These are phyloP conservation scores for Thermochaetoides thermophila DNA, from an alignment of 495 filamentous ascomycete species.

Conservation along the genomic window DNA sequence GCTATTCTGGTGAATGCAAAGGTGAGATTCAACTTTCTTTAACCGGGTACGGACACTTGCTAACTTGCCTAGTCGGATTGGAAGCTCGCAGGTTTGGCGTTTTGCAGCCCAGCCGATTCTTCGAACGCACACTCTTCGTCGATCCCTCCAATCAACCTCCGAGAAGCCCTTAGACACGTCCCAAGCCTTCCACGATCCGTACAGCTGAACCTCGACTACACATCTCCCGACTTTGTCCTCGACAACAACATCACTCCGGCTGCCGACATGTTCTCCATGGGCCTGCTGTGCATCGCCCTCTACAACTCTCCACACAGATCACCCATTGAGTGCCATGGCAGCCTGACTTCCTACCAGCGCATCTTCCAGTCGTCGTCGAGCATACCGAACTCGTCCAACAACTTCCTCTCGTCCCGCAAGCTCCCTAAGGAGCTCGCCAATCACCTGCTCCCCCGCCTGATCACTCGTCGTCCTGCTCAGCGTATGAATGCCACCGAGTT, in stretches of 20 bases:
- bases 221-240: conserved; percentile 83
- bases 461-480: conserved; percentile 73
- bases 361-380: conserved; percentile 60
- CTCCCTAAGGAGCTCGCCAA: conserved; percentile 64
- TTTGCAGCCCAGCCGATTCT: conserved; percentile 60
- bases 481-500: conserved; percentile 83
- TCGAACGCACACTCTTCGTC: conserved; percentile 47
- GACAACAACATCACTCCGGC: conserved; percentile 68
- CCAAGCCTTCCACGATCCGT: conserved; percentile 69
- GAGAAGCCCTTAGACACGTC: conserved; percentile 72
- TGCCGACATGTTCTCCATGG: conserved; percentile 86
- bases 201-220: conserved; percentile 83
- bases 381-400: conserved; percentile 62
- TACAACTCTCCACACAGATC: conserved; percentile 88
- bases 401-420: conserved; percentile 63
- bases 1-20: conserved; percentile 92
- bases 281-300: conserved; percentile 72
- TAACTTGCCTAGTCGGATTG: conserved; percentile 60
- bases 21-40: conserved; percentile 27
- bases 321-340: conserved; percentile 67
- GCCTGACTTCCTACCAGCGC: conserved; percentile 65
- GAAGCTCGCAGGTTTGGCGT: conserved; percentile 91
- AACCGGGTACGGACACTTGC: conserved; percentile 7
- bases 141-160: conserved; percentile 60
- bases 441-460: conserved; percentile 63